Percentiles rank a stretch among this genome's conserved stretches.
These are phyloP conservation scores for Ustilago esculenta DNA, from an alignment of 1,284 basidiomycete genomes.

Conservation along the genomic window DNA sequence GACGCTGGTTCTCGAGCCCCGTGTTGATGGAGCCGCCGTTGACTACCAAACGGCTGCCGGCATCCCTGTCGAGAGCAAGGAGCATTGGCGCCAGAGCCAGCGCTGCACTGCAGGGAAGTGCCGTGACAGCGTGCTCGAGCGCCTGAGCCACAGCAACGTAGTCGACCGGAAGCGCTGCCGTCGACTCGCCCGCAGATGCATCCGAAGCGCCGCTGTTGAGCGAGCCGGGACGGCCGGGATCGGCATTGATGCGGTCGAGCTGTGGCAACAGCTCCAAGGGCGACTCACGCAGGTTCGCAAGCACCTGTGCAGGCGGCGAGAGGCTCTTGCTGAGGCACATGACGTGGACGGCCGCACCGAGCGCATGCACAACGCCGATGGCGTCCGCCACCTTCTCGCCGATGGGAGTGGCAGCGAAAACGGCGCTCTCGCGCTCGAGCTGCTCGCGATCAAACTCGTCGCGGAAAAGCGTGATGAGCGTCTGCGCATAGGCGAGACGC, in stretches of 20 bases:
- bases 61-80: constrained; percentile 76
- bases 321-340: constrained; percentile 57
- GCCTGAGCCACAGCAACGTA: constrained; percentile 79
- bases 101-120: constrained; percentile 78
- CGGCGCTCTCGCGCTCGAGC: constrained; percentile 18
- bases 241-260: constrained; percentile 70
- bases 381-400: constrained; percentile 44
- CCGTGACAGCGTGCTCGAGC: constrained; percentile 76
- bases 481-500: constrained; percentile 56
- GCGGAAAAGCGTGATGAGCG: constrained; percentile 52
- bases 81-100: constrained; percentile 86
- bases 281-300: constrained; percentile 40
- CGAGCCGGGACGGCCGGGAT: constrained; percentile 41
- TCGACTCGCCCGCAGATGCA: constrained; percentile 27
- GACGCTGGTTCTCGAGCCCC: constrained; percentile 67
- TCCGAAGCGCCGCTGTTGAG: constrained; percentile 17
- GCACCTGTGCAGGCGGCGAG: constrained; percentile 24
- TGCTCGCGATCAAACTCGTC: constrained; percentile 46
- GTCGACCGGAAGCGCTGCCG: constrained; percentile 73
- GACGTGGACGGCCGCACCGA: constrained; percentile 57
- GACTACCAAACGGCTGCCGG: constrained; percentile 68
- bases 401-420: constrained; percentile 32
- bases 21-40: constrained; percentile 37
- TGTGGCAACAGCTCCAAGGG: constrained; percentile 69
- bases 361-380: constrained; percentile 52